Conservation (phyloP, 2,329 filamentous ascomycete species). For the Aspergillus awamori region DNA sequence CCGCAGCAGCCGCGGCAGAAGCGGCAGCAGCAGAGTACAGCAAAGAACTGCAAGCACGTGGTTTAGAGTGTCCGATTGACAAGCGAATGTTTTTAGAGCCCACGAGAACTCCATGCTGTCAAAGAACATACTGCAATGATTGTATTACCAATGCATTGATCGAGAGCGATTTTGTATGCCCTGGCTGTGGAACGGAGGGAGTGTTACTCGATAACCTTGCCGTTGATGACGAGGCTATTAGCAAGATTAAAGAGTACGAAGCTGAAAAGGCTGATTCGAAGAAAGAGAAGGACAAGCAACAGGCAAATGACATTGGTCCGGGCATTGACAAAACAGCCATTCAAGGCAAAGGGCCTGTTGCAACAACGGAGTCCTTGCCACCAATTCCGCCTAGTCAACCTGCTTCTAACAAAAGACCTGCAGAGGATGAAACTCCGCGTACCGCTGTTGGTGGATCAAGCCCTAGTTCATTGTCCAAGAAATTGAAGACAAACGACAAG, state of each 20-base stretch:
- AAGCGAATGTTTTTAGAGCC: slow-evolving; percentile 98
- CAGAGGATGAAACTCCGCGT: slow-evolving; percentile 66
- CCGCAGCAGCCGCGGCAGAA: slow-evolving; percentile 78
- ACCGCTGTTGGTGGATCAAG: slow-evolving; percentile 54
- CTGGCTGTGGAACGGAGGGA: slow-evolving; percentile 85
- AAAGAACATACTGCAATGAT: slow-evolving; percentile 98
- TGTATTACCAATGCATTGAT: slow-evolving; percentile 99
- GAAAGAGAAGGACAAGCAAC: slow-evolving; percentile 46
- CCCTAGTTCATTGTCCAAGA: slow-evolving; percentile 41
- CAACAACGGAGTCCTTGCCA: slow-evolving; percentile 27
- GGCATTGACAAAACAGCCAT: slow-evolving; percentile 23
- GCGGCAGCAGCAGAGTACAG: slow-evolving; percentile 75
- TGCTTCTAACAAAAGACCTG: slow-evolving; percentile 74
- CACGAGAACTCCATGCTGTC: slow-evolving; percentile 98
- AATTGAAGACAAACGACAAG: slow-evolving; percentile 48
- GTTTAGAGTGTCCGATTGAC: slow-evolving; percentile 92
- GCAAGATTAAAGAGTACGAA: slow-evolving; percentile 77
- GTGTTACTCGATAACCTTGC: slow-evolving; percentile 91
- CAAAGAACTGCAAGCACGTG: slow-evolving; percentile 84
- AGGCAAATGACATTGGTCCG: slow-evolving; percentile 29
- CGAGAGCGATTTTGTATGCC: slow-evolving; percentile 96
- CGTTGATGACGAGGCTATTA: slow-evolving; percentile 74
- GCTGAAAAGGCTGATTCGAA: slow-evolving; percentile 53
- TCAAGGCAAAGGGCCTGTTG: slow-evolving; percentile 14
- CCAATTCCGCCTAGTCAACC: slow-evolving; percentile 37